A percentile compares a stretch with the other conserved stretches of the same genome.
Conservation (phyloP, 2,329 filamentous ascomycete species). For the Arthrobotrys conoides region DNA sequence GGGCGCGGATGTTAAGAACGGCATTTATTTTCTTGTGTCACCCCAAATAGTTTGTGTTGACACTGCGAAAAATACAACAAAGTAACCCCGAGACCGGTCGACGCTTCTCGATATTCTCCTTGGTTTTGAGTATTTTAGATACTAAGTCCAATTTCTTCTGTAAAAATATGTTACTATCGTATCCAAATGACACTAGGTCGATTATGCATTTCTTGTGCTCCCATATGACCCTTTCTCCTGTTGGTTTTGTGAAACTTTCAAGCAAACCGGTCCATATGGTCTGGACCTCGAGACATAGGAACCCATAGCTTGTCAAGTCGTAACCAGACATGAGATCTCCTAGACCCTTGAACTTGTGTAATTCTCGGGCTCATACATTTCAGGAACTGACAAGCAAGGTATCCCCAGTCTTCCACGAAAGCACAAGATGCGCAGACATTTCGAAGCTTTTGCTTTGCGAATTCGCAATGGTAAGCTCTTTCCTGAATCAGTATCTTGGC, state of each 20-base stretch:
- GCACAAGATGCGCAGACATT: conserved; percentile 19
- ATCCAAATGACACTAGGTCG: background rate
- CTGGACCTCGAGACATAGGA: background rate
- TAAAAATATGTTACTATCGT: background rate
- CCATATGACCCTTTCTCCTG: background rate
- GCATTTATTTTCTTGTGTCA: conserved; percentile 2
- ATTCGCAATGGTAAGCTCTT: conserved; percentile 11
- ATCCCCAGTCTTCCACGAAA: background rate
- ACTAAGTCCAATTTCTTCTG: background rate
- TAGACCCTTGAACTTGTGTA: background rate
- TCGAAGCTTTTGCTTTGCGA: conserved; percentile 17
- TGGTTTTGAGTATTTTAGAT: background rate
- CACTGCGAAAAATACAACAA: conserved; percentile 10
- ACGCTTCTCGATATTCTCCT: background rate
- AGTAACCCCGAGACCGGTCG: background rate
- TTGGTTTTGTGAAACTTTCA: conserved; percentile 3
- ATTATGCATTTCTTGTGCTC: background rate
- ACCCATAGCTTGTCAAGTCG: background rate
- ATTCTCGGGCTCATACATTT: conserved; percentile 1
- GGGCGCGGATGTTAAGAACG: background rate
- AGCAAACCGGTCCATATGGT: background rate
- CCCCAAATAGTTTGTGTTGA: conserved; percentile 2
- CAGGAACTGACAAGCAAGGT: background rate
- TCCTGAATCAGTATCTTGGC: conserved; percentile 17
- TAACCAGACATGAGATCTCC: background rate